These are phyloP conservation scores for Boletus hoseneyae DNA, from an alignment of 1,284 basidiomycete genomes.

Conservation along the genomic window DNA sequence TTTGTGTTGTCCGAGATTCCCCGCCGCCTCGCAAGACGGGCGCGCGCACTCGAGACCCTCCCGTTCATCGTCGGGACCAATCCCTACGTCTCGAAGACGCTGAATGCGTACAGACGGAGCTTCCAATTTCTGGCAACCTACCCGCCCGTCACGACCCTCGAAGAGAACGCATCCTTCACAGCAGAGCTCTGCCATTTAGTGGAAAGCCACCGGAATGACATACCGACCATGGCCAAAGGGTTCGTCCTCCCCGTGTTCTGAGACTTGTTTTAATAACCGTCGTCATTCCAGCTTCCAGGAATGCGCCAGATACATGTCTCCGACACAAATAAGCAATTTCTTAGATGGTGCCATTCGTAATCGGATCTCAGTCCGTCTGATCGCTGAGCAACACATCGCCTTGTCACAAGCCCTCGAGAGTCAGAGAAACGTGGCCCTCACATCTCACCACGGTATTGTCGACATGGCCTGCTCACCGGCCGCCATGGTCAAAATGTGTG, in stretches of 20 bases:
- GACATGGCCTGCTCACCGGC: slow-evolving; percentile 66
- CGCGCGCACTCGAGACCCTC: slow-evolving; percentile 65
- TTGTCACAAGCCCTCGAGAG: slow-evolving; percentile 61
- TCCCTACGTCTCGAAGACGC: slow-evolving; percentile 76
- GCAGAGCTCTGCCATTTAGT: slow-evolving; percentile 70
- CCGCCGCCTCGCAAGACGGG: slow-evolving; percentile 66
- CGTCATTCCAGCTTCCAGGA: slow-evolving; percentile 70
- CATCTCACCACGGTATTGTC: slow-evolving; percentile 60
- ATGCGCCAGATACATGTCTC: slow-evolving; percentile 79
- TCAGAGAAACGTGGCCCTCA: slow-evolving; percentile 30
- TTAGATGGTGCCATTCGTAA: slow-evolving; percentile 83
- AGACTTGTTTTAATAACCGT: slow-evolving; percentile 1
- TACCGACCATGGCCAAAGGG: slow-evolving; percentile 89
- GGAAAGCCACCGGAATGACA: slow-evolving; percentile 79
- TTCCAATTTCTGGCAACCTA: slow-evolving; percentile 74
- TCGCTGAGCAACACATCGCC: slow-evolving; percentile 91
- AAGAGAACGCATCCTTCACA: slow-evolving; percentile 71
- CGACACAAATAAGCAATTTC: slow-evolving; percentile 73
- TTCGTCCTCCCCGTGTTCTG: slow-evolving; percentile 33
- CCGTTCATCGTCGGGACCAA: slow-evolving; percentile 90
- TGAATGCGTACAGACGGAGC: slow-evolving; percentile 71
- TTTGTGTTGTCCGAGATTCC: slow-evolving; percentile 74
- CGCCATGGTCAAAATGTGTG: slow-evolving; percentile 71
- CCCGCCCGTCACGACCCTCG: slow-evolving; percentile 60
- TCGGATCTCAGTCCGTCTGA: slow-evolving; percentile 84